Evolutionary conservation across 768 basidiomycete species (phyloP), one percentile per base, ranked within the genome.

Genomic region (Boletus vermiculosoides): DNA sequence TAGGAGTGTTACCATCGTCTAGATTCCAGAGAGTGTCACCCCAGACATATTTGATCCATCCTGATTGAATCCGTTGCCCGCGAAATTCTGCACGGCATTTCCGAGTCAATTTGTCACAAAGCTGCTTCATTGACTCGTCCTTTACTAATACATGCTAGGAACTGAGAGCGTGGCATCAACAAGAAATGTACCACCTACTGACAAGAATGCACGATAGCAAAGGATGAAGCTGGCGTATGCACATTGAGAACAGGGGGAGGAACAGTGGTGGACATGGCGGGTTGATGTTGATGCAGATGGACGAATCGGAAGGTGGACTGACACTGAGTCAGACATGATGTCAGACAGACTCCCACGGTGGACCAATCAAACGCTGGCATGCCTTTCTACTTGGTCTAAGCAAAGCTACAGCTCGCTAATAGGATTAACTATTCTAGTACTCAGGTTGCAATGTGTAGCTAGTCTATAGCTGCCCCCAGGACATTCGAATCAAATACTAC

Each of bases 41-140:
- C 77, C 84, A 94, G 59, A 89, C 83, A 68, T 98, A 98, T 65
- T 94, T 92, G 47, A 96, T 75, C 84, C 92, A 93, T 36, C 90
- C 88, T 16, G 88, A 78, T 31, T 83, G 85, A 20, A 94, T 83
- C 20, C 82, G 81, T 57, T 82, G 74, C 18, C 82, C 82, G 52
- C 78, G 74, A 65, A 85, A 86, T 22, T 83, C 83, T 0, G 78
- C 77, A 42, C 80, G 77, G 0, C 76, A 65, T 71, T 92, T 94
- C 58, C 83, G 76, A 63, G 80, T 89, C 51, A 94, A 79, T 59
- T 87, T 89, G 67, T 88, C 83, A 65, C 78, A 87, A 9, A 94
- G 78, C 28, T 78, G 77, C 23, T 78, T 72, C 36, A 92, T 67
- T 4, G 84, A 79, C 48, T 91, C 88, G 63, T 88, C 82, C 13